phyloP scores from a whole-genome alignment of 2,329 filamentous ascomycete species.

The Pseudodiploospora longispora region DNA sequence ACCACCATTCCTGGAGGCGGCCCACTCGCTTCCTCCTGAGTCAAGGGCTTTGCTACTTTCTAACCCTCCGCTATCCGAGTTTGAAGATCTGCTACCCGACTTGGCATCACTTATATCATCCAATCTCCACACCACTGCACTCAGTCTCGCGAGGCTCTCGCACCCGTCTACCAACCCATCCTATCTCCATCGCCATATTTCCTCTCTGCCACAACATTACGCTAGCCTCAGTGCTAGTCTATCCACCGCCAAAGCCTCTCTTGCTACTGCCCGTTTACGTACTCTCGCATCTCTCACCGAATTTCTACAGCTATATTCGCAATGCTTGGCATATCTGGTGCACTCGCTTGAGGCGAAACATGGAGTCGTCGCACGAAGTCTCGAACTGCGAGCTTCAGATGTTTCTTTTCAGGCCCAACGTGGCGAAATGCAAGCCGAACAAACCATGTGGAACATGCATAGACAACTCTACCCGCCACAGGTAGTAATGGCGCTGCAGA shows the following conservation, averaged over 20 bases:
- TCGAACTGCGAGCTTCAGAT: slow-evolving; percentile 42
- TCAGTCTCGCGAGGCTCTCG: slow-evolving; percentile 38
- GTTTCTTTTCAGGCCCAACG: slow-evolving; percentile 35
- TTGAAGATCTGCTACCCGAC: slow-evolving; percentile 39
- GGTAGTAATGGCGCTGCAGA: slow-evolving; percentile 32
- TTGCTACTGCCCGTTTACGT: slow-evolving; percentile 32
- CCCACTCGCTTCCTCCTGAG: slow-evolving; percentile 26
- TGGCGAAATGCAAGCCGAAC: slow-evolving; percentile 30
- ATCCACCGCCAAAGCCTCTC: slow-evolving; percentile 18
- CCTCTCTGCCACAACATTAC: slow-evolving; percentile 36
- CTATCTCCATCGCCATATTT: slow-evolving; percentile 50
- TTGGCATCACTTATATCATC: slow-evolving; percentile 40
- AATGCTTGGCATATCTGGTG: slow-evolving; percentile 35
- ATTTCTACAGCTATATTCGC: slow-evolving; percentile 33
- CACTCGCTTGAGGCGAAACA: slow-evolving; percentile 48
- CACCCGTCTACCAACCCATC: slow-evolving; percentile 45
- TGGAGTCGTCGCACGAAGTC: slow-evolving; percentile 39
- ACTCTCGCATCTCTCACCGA: slow-evolving; percentile 27
- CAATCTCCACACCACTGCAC: slow-evolving; percentile 41
- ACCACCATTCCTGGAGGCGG: slow-evolving; percentile 36
- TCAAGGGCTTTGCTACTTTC: slow-evolving; percentile 38
- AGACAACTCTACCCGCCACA: slow-evolving; percentile 39
- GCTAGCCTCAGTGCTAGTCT: slow-evolving; percentile 28
- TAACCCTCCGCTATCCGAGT: slow-evolving; percentile 39
- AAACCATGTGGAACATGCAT: slow-evolving; percentile 25